Base-by-base conservation (phyloP, 2,329 filamentous ascomycete genomes). In the Gyromitra esculenta region DNA sequence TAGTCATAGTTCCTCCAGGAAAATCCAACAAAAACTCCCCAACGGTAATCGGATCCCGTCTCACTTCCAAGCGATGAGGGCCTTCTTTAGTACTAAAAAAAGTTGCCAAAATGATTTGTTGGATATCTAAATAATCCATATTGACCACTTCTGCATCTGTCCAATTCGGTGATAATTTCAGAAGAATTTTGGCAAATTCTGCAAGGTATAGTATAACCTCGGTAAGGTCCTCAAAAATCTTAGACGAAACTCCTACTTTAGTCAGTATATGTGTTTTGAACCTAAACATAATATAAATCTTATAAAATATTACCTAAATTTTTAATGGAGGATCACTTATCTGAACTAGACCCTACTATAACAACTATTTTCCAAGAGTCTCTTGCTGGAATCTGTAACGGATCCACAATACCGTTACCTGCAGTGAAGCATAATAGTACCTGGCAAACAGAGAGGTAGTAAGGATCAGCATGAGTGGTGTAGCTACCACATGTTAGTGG, bases 81-180 rank as follows among this genome's bases (percentile, higher is more conserved):
- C 25, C 25, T 31, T 31, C 25, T 31, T 31, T 31, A 31, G 48
- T 18, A 52, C 48, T 52, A 21, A 21, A 52, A 52, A 52, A 21
- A 21, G 48, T 21, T 18, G 5, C 48, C 13, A 15, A 15, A 15
- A 48, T 48, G 43, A 48, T 48, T 48, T 50, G 48, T 43, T 43
- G 41, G 13, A 50, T 50, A n/a, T 50, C 45, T 50, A 50, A n/a
- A n/a, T 50, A 50, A n/a, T 56, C 52, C 5, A 56, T n/a, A 56
- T 56, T 56, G 5, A 35, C 25, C 3, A 25, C 52, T 56, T 35
- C 52, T 2, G 25, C 52, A 56, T 56, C 52, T 0, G 21, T 56
- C 2, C 52, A 56, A 15, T 56, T 56, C 11, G 21, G 21, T 31
- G 21, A 56, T 31, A 9, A 56, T 4, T 56, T 6, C 2, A 35